phyloP scores from a whole-genome alignment of 202 grass and related monocot genomes.

The Hordeum pubiflorum region DNA sequence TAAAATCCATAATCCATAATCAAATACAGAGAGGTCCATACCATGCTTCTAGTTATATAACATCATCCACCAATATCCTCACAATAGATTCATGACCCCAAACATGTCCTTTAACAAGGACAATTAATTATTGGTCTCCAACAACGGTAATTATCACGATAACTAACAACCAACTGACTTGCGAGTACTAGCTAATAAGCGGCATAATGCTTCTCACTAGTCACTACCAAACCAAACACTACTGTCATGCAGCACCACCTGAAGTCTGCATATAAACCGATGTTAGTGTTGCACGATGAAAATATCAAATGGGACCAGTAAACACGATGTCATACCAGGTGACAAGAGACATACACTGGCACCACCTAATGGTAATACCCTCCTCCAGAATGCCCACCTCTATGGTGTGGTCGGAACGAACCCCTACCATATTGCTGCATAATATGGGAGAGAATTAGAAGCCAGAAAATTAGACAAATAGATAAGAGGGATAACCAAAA shows the following conservation, averaged over 20 bases:
- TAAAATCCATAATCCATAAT: neutral
- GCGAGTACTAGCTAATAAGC: neutral
- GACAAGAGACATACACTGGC: neutral
- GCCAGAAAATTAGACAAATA: neutral
- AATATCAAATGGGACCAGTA: neutral
- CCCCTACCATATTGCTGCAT: constrained; percentile 32
- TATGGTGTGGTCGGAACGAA: constrained; percentile 27
- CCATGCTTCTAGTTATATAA: neutral
- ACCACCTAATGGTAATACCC: constrained; percentile 37
- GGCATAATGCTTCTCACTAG: neutral
- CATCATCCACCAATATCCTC: constrained; percentile 14
- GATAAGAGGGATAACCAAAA: neutral
- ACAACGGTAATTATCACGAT: neutral
- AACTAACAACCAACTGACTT: neutral
- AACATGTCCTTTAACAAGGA: neutral
- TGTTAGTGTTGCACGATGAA: neutral
- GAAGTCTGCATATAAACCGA: constrained; percentile 5
- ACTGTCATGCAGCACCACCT: neutral
- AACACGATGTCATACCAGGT: neutral
- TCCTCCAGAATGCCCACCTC: constrained; percentile 27
- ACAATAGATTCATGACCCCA: neutral
- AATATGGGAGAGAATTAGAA: neutral
- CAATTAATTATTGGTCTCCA: neutral
- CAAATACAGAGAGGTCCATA: neutral
- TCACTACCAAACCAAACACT: neutral